Conservation (phyloP, 179 eudicot genomes). For the Actinidia arguta region DNA sequence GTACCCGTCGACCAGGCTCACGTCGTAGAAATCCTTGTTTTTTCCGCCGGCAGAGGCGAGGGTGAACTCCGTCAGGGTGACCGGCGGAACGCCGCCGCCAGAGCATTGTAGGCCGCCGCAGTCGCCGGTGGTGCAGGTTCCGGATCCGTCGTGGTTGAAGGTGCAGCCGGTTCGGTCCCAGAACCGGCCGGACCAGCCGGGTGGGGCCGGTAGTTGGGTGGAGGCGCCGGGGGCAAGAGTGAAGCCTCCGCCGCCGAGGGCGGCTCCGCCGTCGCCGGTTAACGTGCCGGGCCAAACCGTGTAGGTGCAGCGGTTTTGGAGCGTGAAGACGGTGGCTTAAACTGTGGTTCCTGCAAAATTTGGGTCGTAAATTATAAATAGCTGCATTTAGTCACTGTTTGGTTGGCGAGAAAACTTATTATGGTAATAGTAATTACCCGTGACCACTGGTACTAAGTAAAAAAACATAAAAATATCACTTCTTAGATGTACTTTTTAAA, state of each 20-base stretch:
- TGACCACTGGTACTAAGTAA: too few relatives aligned
- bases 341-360: conserved; percentile 35
- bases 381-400: not conserved
- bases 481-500: too few relatives aligned
- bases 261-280: conserved; percentile 49
- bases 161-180: conserved; percentile 86
- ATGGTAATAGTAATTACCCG: too few relatives aligned
- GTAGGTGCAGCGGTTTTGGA: conserved; percentile 63
- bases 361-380: not conserved
- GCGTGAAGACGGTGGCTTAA: conserved; percentile 52
- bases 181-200: conserved; percentile 85
- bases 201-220: conserved; percentile 44
- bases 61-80: conserved; percentile 71
- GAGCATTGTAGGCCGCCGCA: conserved; percentile 56
- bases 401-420: not conserved
- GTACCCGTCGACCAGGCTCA: conserved; percentile 81
- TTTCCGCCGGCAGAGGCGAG: conserved; percentile 32
- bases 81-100: conserved; percentile 80
- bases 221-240: conserved; percentile 49
- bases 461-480: too few relatives aligned
- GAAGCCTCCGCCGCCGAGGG: conserved; percentile 61
- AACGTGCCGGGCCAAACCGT: conserved; percentile 84
- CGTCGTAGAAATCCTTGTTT: conserved; percentile 75
- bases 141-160: conserved; percentile 52
- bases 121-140: conserved; percentile 73